Conservation (phyloP, 345 rosid genomes). For the Triadica sebifera region DNA sequence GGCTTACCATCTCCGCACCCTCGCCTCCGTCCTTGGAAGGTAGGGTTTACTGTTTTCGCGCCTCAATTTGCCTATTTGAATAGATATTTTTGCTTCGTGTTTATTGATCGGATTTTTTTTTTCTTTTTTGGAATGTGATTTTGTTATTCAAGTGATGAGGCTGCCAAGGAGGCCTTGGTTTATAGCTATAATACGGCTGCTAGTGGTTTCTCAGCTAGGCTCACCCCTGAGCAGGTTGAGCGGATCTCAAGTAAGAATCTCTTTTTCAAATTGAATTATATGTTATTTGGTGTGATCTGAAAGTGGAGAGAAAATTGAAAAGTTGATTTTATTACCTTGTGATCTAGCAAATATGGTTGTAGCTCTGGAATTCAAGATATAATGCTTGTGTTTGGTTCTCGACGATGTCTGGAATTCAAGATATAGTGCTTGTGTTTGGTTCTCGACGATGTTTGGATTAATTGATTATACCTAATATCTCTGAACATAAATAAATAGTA, state of each 20-base stretch:
- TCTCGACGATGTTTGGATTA: neutral
- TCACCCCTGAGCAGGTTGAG: conserved; percentile 70
- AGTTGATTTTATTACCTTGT: neutral
- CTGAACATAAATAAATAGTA: no score
- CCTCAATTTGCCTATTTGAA: neutral
- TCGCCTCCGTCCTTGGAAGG: conserved; percentile 79
- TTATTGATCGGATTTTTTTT: neutral
- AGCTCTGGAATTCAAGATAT: neutral
- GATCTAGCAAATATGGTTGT: neutral
- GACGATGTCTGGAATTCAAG: neutral
- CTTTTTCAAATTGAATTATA: neutral
- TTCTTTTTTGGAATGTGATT: neutral
- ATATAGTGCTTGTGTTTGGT: neutral
- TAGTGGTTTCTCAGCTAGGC: conserved; percentile 85
- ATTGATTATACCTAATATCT: neutral
- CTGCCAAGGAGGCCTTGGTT: conserved; percentile 72
- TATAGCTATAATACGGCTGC: conserved; percentile 84
- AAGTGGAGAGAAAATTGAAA: neutral
- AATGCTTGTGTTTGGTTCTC: neutral
- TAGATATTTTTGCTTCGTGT: neutral
- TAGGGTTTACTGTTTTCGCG: neutral
- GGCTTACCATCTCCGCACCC: conserved; percentile 64
- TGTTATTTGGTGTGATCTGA: neutral
- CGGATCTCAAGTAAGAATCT: conserved; percentile 56
- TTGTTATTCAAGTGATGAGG: conserved; percentile 49